Evolutionary conservation across 352 stramenopile species (phyloP), one percentile per base, ranked within the genome.

Genomic region (Phytophthora hibernalis): DNA sequence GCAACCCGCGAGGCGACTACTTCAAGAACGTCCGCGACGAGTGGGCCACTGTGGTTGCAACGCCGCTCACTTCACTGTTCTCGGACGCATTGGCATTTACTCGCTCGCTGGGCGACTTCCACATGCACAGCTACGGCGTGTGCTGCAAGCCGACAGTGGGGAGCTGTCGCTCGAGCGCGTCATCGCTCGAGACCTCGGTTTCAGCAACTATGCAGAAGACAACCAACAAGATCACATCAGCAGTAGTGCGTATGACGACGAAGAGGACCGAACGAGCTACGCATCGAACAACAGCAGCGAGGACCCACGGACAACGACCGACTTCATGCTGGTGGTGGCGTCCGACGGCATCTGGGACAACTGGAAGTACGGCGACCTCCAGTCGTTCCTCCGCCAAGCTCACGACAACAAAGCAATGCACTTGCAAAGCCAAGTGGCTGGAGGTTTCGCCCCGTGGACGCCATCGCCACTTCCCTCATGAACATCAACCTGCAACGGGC

Each of bases 21-120:
- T 93, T 83, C 67, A 97, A 97, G 72, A 97, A 97, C 66, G 89
- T 97, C n/a, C 81, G 91, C 30, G 83, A 96, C n/a, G 90, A 97
- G 66, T 97, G 89, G 89, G 91, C 90, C 1, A 93, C 85, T 16
- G 77, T 97, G 5, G 86, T 96, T 21, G 78, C 81, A 6, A 94
- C 90, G 6, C 90, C 91, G 1, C 50, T 72, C 1, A 76, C 78
- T 7, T 79, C 87, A 5, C 63, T 77, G 6, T 96, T 89, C 35
- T 83, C 91, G 2, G 90, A 97, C 28, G 84, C 88, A 1, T 63
- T 97, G 5, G 91, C 91, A 7, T 97, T 97, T 64, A 97, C 91
- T 18, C 82, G 91, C 0, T 96, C 87, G 15, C 71, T 97, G 2
- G 90, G 90, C 1, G 90, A 97, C 52, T 89, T 96, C 47, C 85